A percentile compares a stretch with the other conserved stretches of the same genome.
Evolutionary conservation across 106 monocot genomes (phyloP).

Genomic region (Dactylorhiza incarnata): DNA sequence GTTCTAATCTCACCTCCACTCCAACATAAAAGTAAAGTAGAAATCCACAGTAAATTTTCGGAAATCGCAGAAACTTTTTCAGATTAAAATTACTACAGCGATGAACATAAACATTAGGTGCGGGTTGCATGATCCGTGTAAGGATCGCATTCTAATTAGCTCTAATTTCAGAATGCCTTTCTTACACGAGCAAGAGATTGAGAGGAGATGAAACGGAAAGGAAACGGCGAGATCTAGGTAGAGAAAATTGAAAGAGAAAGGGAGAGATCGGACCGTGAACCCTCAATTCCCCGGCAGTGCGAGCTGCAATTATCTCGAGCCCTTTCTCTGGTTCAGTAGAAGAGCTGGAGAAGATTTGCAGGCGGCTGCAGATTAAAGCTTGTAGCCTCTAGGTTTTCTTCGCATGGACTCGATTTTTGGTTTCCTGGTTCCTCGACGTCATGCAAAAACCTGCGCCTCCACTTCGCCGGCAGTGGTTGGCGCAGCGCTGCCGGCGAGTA

Average conservation of each 20-base stretch:
- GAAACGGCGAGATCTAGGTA: background rate
- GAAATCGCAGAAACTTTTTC: background rate
- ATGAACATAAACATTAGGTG: too few relatives aligned
- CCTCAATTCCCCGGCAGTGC: constrained; percentile 6
- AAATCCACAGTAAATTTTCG: background rate
- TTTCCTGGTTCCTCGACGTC: background rate
- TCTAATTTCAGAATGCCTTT: background rate
- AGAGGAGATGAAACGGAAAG: background rate
- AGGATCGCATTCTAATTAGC: background rate
- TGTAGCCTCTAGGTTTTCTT: background rate
- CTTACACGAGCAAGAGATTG: background rate
- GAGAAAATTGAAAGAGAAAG: background rate
- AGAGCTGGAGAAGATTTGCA: background rate
- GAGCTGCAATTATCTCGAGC: background rate
- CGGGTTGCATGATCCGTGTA: background rate
- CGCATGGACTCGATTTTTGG: background rate
- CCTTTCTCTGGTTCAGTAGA: background rate
- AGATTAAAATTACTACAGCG: background rate
- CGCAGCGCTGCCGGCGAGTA: background rate
- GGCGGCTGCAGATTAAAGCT: background rate
- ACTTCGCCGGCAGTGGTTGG: background rate
- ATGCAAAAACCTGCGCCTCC: background rate
- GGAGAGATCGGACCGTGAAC: constrained; percentile 9
- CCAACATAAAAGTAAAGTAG: background rate
- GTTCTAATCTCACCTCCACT: background rate